Percentiles rank a stretch among this genome's conserved stretches.
phyloP scores from a whole-genome alignment of 495 filamentous ascomycete genomes.

The Umbilicaria muhlenbergii region DNA sequence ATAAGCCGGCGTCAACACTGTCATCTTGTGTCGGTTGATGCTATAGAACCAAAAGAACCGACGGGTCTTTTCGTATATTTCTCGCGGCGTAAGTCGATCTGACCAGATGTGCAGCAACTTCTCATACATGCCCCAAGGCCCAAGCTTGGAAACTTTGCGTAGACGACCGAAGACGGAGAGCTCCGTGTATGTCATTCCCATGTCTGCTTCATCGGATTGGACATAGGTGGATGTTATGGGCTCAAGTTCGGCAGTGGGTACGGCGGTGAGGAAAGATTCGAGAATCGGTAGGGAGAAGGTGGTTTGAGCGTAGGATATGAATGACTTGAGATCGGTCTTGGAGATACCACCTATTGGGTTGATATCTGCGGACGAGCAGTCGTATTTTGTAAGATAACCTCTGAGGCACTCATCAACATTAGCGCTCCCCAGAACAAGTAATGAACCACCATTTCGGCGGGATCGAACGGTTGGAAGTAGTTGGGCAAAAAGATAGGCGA shows the following conservation, averaged over 20 bases:
- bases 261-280: constrained; percentile 53
- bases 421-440: constrained; percentile 50
- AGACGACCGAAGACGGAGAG: constrained; percentile 44
- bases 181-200: constrained; percentile 47
- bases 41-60: constrained; percentile 35
- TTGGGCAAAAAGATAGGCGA: constrained; percentile 60
- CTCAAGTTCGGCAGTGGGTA: constrained; percentile 72
- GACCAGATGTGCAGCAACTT: constrained; percentile 58
- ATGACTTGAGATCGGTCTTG: constrained; percentile 62
- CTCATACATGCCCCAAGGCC: constrained; percentile 56
- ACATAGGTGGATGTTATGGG: constrained; percentile 56
- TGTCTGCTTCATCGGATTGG: constrained; percentile 59
- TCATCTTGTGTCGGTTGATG: constrained; percentile 54
- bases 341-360: constrained; percentile 29
- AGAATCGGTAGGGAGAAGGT: constrained; percentile 60
- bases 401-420: constrained; percentile 34
- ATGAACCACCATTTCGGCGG: constrained; percentile 34
- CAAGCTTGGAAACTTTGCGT: constrained; percentile 56
- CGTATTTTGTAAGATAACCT: constrained; percentile 60
- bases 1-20: constrained; percentile 41
- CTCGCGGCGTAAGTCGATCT: constrained; percentile 17
- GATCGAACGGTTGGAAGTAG: constrained; percentile 41
- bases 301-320: constrained; percentile 50
- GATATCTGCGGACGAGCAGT: constrained; percentile 32
- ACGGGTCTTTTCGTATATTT: constrained; percentile 46